Evolutionary conservation across 2,329 filamentous ascomycete genomes (phyloP).

Genomic region (Fusarium sororula): DNA sequence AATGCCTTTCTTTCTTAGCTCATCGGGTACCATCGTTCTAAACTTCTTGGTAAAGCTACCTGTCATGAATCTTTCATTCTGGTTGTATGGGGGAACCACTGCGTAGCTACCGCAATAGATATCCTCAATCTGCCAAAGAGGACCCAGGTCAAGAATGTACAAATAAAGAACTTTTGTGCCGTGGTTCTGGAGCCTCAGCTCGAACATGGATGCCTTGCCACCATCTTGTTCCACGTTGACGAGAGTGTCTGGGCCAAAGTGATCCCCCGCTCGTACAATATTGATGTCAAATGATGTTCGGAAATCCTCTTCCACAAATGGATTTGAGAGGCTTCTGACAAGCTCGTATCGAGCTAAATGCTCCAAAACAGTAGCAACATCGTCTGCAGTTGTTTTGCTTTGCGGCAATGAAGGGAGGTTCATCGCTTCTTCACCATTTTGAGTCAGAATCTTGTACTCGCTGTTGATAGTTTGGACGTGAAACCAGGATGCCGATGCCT

Average conservation of each 20-base stretch:
- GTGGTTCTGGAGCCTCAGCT: neutral
- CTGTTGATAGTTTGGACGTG: neutral
- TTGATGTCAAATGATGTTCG: neutral
- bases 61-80: neutral
- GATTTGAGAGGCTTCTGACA: neutral
- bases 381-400: neutral
- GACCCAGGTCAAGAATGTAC: neutral
- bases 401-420: neutral
- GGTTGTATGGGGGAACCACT: neutral
- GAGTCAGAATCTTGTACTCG: neutral
- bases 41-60: neutral
- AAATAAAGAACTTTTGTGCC: neutral
- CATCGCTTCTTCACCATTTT: neutral
- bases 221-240: neutral
- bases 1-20: neutral
- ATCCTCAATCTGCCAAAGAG: conserved; percentile 1
- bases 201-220: neutral
- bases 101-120: neutral
- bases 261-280: neutral
- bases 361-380: neutral
- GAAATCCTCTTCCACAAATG: neutral
- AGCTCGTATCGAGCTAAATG: conserved; percentile 10
- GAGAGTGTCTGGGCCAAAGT: neutral
- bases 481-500: neutral
- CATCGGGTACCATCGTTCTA: neutral